Percentiles rank a stretch among this genome's conserved stretches.
Evolutionary conservation across 1,284 basidiomycete genomes (phyloP).

Genomic region (Phylloboletellus chloephorus): DNA sequence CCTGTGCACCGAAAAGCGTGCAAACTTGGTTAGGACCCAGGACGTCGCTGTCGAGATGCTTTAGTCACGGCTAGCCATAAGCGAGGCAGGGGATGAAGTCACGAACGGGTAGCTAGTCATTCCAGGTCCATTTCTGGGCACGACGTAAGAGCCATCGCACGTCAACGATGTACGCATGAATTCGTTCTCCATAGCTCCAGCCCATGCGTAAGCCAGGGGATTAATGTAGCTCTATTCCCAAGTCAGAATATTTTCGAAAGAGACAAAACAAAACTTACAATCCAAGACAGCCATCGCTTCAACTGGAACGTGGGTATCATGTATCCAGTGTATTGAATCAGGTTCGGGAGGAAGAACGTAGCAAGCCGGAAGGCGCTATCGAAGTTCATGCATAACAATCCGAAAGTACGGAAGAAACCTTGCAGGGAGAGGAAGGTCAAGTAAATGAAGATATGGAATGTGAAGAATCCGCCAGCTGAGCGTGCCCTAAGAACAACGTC

Average conservation of each 20-base stretch:
- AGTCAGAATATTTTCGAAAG: conserved; percentile 6
- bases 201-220: conserved; percentile 75
- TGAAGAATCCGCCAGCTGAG: conserved; percentile 64
- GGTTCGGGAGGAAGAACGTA: conserved; percentile 62
- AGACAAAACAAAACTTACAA: conserved; percentile 36
- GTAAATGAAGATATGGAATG: conserved; percentile 65
- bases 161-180: conserved; percentile 65
- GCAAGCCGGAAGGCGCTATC: conserved; percentile 57
- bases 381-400: conserved; percentile 59
- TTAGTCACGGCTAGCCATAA: conserved; percentile 12
- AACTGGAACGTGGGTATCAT: conserved; percentile 70
- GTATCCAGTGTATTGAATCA: conserved; percentile 51
- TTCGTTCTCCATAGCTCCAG: conserved; percentile 79
- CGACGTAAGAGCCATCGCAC: conserved; percentile 65
- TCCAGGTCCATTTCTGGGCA: conserved; percentile 65
- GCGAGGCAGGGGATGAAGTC: neutral
- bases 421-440: conserved; percentile 61
- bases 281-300: conserved; percentile 89
- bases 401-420: conserved; percentile 71
- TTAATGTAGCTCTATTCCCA: conserved; percentile 61
- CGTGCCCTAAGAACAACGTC: conserved; percentile 33
- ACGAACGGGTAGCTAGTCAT: conserved; percentile 64
- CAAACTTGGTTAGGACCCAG: conserved; percentile 66
- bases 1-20: conserved; percentile 54
- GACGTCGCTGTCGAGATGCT: conserved; percentile 30